Base-by-base conservation (phyloP, 2,329 filamentous ascomycete species). In the Cladosporium sp. region DNA sequence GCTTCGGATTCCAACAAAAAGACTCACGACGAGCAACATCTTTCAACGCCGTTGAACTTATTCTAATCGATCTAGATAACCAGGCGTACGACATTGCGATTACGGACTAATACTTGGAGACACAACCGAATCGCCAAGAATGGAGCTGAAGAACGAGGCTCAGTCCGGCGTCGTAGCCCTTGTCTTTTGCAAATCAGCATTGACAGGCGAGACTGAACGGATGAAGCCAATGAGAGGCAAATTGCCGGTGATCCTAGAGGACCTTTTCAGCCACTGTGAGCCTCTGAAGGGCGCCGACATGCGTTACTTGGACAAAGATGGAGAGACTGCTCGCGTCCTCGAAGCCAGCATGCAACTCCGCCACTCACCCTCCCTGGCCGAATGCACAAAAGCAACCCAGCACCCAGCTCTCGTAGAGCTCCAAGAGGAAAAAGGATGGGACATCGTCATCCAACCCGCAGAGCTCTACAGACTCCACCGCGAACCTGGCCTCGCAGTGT, bases 401-500 rank as follows among this genome's bases (percentile, higher is more conserved):
- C 39, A 58, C 17, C 45, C 55, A 28, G 34, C 60, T 15, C 59
- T 61, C 14, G 51, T 52, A 15, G 42, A 42, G 15, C 55, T 63
- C 3, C 58, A 59, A 39, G 36, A 55, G 12, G 14, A 52, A 12
- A n/a, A 59, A n/a, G 37, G 55, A 39, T 59, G 59, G 39, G 55
- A 58, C 34, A 25, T 57, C 43, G 59, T 63, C 51, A 25, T 65
- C 37, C 61, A 63, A 54, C 60, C 61, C 7, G 42, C 55, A 19
- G 37, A 45, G 2, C 47, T 54, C 39, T 49, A 52, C 50, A 14
- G 6, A 5, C 17, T 38, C n/a, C 71, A 72, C 55, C 57, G 56
- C 39, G 52, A 55, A 1, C 66, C 70, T 5, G 85, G 93, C 8
- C 80, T 97, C 11, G 92, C 93, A 3, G 90, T 97, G 34, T 99